These are phyloP conservation scores for Begonia fuchsioides DNA, from an alignment of 306 rosid species.

Conservation along the genomic window DNA sequence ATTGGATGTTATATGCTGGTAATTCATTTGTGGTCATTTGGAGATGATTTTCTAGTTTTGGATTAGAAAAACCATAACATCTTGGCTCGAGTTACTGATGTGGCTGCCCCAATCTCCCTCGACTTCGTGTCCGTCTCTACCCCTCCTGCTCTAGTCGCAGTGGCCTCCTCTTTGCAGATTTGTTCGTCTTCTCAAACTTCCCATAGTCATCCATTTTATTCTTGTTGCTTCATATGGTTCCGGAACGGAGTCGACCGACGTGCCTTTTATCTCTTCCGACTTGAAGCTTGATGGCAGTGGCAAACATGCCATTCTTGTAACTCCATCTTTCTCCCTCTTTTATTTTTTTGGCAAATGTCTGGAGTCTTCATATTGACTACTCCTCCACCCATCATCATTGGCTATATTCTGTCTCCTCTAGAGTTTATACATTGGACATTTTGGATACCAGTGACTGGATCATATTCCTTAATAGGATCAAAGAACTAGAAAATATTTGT, in stretches of 20 bases:
- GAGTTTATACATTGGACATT: too few species aligned
- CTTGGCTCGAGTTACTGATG: slow-evolving; percentile 42
- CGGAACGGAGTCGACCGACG: slow-evolving; percentile 42
- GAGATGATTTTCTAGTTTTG: too few species aligned
- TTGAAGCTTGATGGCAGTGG: slow-evolving; percentile 47
- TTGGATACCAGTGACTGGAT: too few species aligned
- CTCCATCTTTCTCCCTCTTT: not conserved
- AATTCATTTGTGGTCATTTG: too few species aligned
- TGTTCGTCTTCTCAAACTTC: slow-evolving; percentile 44
- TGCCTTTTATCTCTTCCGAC: slow-evolving; percentile 46
- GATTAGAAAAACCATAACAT: too few species aligned
- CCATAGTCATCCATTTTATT: slow-evolving; percentile 47
- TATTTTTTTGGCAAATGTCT: not conserved
- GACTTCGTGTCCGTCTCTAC: slow-evolving; percentile 21
- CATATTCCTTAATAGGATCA: too few species aligned
- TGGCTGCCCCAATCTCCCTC: slow-evolving; percentile 41
- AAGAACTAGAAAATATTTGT: too few species aligned
- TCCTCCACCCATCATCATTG: too few species aligned
- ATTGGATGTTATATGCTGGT: too few species aligned
- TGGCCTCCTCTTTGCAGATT: slow-evolving; percentile 73
- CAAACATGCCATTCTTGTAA: slow-evolving; percentile 66
- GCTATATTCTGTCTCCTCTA: too few species aligned
- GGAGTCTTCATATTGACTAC: too few species aligned
- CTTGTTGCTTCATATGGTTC: slow-evolving; percentile 68
- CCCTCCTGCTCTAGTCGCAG: slow-evolving; percentile 53